phyloP scores from a whole-genome alignment of 2,329 filamentous ascomycete species.

The Rhynchosporium agropyri region DNA sequence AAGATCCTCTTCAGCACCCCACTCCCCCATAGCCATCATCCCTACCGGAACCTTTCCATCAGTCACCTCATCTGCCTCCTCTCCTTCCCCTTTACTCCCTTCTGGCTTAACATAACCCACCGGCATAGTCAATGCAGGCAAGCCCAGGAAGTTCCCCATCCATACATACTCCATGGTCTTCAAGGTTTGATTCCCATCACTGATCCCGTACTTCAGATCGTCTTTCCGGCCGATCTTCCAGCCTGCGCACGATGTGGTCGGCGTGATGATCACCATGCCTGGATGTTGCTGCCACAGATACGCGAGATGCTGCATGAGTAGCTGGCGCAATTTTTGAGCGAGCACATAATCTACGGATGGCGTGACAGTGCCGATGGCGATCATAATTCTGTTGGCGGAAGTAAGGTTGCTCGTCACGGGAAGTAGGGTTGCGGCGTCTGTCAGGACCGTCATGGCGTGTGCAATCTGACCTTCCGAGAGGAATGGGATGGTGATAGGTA shows the following conservation, averaged over 20 bases:
- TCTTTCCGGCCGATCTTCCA: slow-evolving; percentile 63
- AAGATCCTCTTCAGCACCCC: slow-evolving; percentile 66
- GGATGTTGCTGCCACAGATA: slow-evolving; percentile 69
- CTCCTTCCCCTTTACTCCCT: slow-evolving; percentile 26
- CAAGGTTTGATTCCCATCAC: slow-evolving; percentile 70
- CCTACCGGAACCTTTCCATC: slow-evolving; percentile 64
- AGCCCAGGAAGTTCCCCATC: slow-evolving; percentile 78
- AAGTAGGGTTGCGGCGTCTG: slow-evolving; percentile 59
- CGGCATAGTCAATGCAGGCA: slow-evolving; percentile 72
- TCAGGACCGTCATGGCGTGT: slow-evolving; percentile 75
- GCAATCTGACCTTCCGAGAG: slow-evolving; percentile 72
- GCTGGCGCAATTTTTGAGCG: slow-evolving; percentile 69
- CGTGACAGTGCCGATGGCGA: slow-evolving; percentile 65
- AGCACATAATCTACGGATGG: slow-evolving; percentile 70
- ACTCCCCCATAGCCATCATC: slow-evolving; percentile 65
- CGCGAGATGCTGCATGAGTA: slow-evolving; percentile 79
- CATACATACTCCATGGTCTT: slow-evolving; percentile 83
- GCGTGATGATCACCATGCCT: slow-evolving; percentile 75
- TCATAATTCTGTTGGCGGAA: slow-evolving; percentile 67
- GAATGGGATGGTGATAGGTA: slow-evolving; percentile 66
- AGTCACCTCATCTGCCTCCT: slow-evolving; percentile 20
- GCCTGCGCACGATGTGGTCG: slow-evolving; percentile 75
- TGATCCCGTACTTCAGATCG: slow-evolving; percentile 69
- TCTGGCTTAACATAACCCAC: slow-evolving; percentile 63
- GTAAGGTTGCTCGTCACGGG: slow-evolving; percentile 42